A percentile compares a stretch with the other conserved stretches of the same genome.
Conservation (phyloP, 2,329 filamentous ascomycete genomes). For the Chaetomiaceae sp. region DNA sequence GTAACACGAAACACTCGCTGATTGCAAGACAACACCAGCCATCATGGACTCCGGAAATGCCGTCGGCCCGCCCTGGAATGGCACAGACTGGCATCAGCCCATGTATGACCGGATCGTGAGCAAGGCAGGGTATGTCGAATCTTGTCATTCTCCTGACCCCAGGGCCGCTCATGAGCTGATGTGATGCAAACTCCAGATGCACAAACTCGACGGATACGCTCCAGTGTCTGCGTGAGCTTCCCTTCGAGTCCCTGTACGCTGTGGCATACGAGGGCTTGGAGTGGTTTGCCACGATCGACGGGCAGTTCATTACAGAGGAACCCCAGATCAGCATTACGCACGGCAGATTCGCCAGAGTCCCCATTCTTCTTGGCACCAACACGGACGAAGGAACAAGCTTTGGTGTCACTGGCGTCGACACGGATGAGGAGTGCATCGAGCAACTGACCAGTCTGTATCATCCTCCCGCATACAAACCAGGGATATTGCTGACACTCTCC, state of each 20-base stretch:
- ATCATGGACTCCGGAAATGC: background rate
- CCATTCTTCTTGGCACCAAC: background rate
- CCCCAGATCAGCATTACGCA: background rate
- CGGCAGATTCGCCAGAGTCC: background rate
- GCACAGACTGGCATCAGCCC: background rate
- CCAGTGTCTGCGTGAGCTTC: background rate
- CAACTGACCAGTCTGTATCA: background rate
- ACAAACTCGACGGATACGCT: background rate
- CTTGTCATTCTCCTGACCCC: background rate
- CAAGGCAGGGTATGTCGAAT: background rate
- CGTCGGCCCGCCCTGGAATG: background rate
- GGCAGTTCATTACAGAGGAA: background rate
- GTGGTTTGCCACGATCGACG: background rate
- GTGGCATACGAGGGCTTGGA: background rate
- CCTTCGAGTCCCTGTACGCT: background rate
- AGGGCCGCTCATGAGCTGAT: background rate
- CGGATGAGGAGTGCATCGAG: background rate
- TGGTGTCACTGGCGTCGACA: background rate
- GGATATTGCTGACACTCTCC: background rate
- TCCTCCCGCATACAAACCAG: background rate
- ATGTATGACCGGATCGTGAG: background rate
- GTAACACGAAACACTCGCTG: background rate
- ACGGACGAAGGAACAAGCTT: background rate
- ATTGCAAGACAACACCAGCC: background rate
- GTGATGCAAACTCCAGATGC: background rate